These are phyloP conservation scores for Draba incana DNA, from an alignment of 345 rosid genomes.

Conservation along the genomic window DNA sequence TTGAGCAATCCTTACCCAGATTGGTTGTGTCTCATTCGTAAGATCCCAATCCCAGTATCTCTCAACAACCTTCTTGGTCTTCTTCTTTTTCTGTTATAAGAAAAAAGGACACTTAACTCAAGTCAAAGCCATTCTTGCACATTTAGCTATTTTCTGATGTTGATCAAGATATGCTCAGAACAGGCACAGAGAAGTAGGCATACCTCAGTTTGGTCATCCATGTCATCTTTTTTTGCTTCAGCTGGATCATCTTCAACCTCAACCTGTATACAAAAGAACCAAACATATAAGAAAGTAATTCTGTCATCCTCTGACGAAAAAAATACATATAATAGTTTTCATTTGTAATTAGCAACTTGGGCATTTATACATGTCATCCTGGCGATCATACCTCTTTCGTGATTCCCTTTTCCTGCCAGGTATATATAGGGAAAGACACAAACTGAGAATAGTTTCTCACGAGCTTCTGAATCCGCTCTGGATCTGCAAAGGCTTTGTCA, in stretches of 20 bases:
- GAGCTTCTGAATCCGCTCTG: constrained; percentile 88
- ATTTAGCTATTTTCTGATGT: constrained; percentile 9
- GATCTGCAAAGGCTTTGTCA: constrained; percentile 89
- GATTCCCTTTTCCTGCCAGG: constrained; percentile 95
- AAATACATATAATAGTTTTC: background rate
- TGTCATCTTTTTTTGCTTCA: constrained; percentile 64
- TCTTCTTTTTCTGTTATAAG: constrained; percentile 75
- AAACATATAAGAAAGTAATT: background rate
- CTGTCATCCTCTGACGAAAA: background rate
- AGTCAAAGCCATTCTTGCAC: constrained; percentile 14
- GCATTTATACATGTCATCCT: background rate
- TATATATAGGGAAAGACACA: constrained; percentile 97
- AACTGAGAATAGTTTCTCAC: constrained; percentile 97
- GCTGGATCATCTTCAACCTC: constrained; percentile 94
- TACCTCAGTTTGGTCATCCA: constrained; percentile 68
- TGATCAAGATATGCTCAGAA: constrained; percentile 20
- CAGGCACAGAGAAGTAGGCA: constrained; percentile 1
- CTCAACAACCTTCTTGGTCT: constrained; percentile 90
- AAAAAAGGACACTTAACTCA: constrained; percentile 6
- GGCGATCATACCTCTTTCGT: constrained; percentile 78
- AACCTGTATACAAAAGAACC: constrained; percentile 52
- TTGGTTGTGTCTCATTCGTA: constrained; percentile 92
- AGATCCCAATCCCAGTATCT: constrained; percentile 99
- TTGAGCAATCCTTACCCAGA: constrained; percentile 64
- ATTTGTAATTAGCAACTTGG: background rate